Conservation (phyloP, 805 yeast species). For the Schwanniomyces yamadae region DNA sequence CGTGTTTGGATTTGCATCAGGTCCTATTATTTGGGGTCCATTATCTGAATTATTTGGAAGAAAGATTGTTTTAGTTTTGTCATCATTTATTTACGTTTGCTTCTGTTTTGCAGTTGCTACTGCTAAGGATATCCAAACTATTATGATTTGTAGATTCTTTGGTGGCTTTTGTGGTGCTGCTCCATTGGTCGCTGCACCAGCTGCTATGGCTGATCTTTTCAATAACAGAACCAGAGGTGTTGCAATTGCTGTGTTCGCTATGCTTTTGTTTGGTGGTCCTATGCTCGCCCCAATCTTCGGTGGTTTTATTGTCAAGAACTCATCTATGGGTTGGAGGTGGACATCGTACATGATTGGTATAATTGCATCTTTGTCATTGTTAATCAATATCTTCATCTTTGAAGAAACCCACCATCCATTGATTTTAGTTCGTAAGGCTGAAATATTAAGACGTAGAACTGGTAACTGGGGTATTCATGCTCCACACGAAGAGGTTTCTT, state of each 20-base stretch:
- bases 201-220: conserved; percentile 81
- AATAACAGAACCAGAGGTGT: conserved; percentile 66
- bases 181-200: conserved; percentile 81
- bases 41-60: conserved; percentile 34
- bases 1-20: conserved; percentile 92
- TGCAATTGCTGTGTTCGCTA: conserved; percentile 68
- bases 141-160: conserved; percentile 75
- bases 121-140: conserved; percentile 75
- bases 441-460: conserved; percentile 36
- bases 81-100: conserved; percentile 36
- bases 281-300: conserved; percentile 72
- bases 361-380: conserved; percentile 30
- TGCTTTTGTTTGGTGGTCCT: conserved; percentile 79
- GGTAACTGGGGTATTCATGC: conserved; percentile 42
- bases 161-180: conserved; percentile 83
- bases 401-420: conserved; percentile 44
- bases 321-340: conserved; percentile 56
- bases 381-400: conserved; percentile 27
- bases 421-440: conserved; percentile 32
- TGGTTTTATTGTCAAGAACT: conserved; percentile 39
- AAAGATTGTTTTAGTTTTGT: conserved; percentile 42
- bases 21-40: conserved; percentile 80
- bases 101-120: conserved; percentile 67
- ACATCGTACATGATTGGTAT: conserved; percentile 52
- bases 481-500: conserved; percentile 35